These are phyloP conservation scores for Fusarium austroafricanum DNA, from an alignment of 2,329 filamentous ascomycete species.

Conservation along the genomic window DNA sequence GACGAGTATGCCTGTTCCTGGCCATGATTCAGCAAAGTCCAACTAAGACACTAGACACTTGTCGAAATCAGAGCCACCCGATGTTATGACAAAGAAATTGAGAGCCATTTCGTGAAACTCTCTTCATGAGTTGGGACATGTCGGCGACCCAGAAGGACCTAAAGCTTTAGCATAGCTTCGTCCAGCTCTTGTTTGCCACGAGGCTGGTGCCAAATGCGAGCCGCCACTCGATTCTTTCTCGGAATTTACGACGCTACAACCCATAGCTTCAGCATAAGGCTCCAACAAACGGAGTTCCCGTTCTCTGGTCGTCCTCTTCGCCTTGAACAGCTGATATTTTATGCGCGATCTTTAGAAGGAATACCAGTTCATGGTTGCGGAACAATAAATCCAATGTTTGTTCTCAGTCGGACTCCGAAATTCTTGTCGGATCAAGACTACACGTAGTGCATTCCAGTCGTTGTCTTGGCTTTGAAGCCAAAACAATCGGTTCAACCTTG, in stretches of 20 bases:
- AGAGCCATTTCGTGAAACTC: background rate
- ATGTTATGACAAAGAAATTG: background rate
- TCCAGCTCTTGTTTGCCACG: conserved; percentile 13
- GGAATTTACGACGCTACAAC: background rate
- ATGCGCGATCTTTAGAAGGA: background rate
- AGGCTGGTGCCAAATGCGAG: background rate
- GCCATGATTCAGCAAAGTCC: conserved; percentile 4
- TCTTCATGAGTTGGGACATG: background rate
- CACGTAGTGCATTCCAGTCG: conserved; percentile 12
- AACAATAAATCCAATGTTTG: background rate
- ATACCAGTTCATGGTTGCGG: background rate
- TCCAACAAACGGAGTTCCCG: background rate
- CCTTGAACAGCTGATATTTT: background rate
- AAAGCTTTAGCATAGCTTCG: background rate
- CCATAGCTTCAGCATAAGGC: background rate
- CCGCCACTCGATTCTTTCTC: background rate
- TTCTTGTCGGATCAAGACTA: background rate
- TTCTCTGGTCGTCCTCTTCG: background rate
- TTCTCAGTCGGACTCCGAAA: background rate
- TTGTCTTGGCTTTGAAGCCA: background rate
- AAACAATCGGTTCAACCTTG: background rate
- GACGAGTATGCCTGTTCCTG: conserved; percentile 6
- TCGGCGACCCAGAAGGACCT: background rate
- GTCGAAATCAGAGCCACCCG: background rate
- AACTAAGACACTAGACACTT: background rate